Evolutionary conservation across 495 filamentous ascomycete species (phyloP), one percentile per base, ranked within the genome.

Genomic region (Bacidia gigantensis): DNA sequence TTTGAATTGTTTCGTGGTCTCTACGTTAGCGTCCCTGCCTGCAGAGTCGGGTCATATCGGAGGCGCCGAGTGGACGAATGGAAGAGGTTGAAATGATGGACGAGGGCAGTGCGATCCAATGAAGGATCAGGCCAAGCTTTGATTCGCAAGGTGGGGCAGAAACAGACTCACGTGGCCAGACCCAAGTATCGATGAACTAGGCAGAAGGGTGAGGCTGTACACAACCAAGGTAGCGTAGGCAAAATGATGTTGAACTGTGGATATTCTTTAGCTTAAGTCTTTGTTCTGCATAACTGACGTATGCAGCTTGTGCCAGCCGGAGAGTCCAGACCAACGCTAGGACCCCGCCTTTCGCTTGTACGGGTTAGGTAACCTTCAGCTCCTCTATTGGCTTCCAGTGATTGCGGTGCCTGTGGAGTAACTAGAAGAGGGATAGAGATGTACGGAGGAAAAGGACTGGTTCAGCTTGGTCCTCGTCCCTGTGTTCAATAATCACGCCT

Each of bases 291-390:
- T 43, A 39, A 51, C 52, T 56, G 54, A 56, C 49, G 49, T 52
- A 52, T 50, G 20, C 29, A 35, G 29, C 29, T 35, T 35, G 29
- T 35, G 41, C 17, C 20, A 5, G 41, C 46, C 35, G 26, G 21
- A 20, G 42, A 12, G 24, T n/a, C n/a, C n/a, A n/a, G n/a, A 46
- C 41, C 41, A 44, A 44, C 26, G 17, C 24, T 43, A 56, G 21
- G 52, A 48, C 54, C 54, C 54, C 47, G 47, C 11, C 51, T 41
- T 52, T 56, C 54, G 54, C 53, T 56, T 52, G 25, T 17, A 20
- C 39, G 10, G 39, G 17, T 53, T 40, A 52, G 24, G 35, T 56
- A 49, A 52, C 3, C 39, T 39, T 26, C 40, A 11, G 20, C 11
- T 12, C 40, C 47, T 20, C 35, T 10, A 56, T 56, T 56, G 54